phyloP scores from a whole-genome alignment of 495 filamentous ascomycete genomes.

The Pseudoneurospora amorphoporcata region DNA sequence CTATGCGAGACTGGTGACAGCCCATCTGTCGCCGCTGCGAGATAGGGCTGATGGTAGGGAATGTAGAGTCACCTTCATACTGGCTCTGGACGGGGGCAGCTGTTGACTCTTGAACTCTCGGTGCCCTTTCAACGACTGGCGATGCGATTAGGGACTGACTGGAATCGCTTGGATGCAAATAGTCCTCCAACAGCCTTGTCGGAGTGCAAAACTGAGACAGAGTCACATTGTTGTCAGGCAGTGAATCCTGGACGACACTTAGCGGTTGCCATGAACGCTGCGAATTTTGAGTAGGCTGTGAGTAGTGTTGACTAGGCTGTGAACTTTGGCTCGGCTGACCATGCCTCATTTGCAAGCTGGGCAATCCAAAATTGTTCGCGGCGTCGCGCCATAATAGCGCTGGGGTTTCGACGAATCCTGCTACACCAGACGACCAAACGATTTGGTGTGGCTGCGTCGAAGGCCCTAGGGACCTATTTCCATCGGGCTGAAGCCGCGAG shows the following conservation, averaged over 20 bases:
- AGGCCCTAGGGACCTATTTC: not conserved
- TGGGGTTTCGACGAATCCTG: slow-evolving; percentile 15
- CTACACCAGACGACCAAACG: not conserved
- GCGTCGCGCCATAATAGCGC: slow-evolving; percentile 36
- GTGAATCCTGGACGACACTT: slow-evolving; percentile 32
- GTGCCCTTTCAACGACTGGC: not conserved
- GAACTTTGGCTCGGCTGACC: not conserved
- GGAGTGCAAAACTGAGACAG: slow-evolving; percentile 26
- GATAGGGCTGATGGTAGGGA: not conserved
- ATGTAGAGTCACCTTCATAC: not conserved
- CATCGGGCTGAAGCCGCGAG: not conserved
- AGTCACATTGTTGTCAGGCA: slow-evolving; percentile 19
- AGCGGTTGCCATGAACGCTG: slow-evolving; percentile 27
- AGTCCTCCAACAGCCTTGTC: slow-evolving; percentile 33
- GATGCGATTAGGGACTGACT: slow-evolving; percentile 11
- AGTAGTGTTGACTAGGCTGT: not conserved
- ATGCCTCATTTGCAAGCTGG: slow-evolving; percentile 13
- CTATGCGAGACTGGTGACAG: not conserved
- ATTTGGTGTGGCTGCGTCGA: not conserved
- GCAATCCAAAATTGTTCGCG: slow-evolving; percentile 34
- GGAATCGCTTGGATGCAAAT: slow-evolving; percentile 21
- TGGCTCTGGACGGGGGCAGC: not conserved
- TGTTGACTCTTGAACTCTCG: not conserved
- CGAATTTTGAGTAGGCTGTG: not conserved
- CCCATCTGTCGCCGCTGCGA: not conserved